These are phyloP conservation scores for Exophiala calicioides DNA, from an alignment of 2,329 filamentous ascomycete species.

Conservation along the genomic window DNA sequence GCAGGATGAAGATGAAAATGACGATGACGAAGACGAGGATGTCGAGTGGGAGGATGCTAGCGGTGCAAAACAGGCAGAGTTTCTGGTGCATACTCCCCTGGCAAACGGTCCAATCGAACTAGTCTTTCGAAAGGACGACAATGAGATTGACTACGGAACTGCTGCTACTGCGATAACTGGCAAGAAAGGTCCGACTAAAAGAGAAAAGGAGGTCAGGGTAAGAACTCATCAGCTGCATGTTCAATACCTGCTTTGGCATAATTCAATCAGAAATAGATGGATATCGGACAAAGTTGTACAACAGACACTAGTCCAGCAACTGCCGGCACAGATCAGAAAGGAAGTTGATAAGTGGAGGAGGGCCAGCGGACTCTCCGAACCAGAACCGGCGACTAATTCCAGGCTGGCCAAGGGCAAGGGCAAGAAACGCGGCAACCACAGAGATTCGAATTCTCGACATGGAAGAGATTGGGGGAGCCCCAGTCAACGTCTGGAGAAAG, in stretches of 20 bases:
- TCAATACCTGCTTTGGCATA: slow-evolving; percentile 84
- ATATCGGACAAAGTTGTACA: slow-evolving; percentile 75
- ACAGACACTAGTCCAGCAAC: slow-evolving; percentile 70
- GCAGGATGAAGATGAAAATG: slow-evolving; percentile 65
- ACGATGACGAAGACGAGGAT: slow-evolving; percentile 64
- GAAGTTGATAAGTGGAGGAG: slow-evolving; percentile 73
- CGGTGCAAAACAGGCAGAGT: slow-evolving; percentile 39
- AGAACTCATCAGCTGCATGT: slow-evolving; percentile 88
- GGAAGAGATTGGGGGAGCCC: slow-evolving; percentile 70
- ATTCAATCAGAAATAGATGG: slow-evolving; percentile 81
- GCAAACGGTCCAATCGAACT: slow-evolving; percentile 71
- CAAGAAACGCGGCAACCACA: slow-evolving; percentile 45
- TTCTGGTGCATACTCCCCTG: slow-evolving; percentile 45
- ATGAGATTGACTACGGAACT: slow-evolving; percentile 54
- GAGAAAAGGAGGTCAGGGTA: slow-evolving; percentile 74
- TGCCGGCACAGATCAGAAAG: slow-evolving; percentile 67
- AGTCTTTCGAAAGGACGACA: slow-evolving; percentile 62
- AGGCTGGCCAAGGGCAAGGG: slow-evolving; percentile 39
- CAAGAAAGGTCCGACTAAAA: slow-evolving; percentile 84
- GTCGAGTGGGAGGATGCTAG: slow-evolving; percentile 62
- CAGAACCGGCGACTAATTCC: slow-evolving; percentile 41
- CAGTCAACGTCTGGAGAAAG: slow-evolving; percentile 69
- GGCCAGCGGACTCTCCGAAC: slow-evolving; percentile 62
- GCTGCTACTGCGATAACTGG: slow-evolving; percentile 61
- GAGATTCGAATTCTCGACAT: slow-evolving; percentile 42